Evolutionary conservation across 305 asterid species (phyloP).

Genomic region (Salvia sclarea): DNA sequence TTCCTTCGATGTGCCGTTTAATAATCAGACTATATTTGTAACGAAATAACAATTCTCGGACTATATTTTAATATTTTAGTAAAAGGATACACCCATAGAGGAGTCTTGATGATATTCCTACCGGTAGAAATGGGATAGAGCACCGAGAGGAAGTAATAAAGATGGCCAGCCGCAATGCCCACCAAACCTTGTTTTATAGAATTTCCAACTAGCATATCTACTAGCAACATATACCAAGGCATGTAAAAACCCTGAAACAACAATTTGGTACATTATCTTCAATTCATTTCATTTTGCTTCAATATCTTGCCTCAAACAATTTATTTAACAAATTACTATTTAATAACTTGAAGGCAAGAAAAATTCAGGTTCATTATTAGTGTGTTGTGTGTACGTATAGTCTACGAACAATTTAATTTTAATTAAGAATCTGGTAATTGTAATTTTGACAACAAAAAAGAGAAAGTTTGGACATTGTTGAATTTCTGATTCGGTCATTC

Average conservation of each 20-base stretch:
- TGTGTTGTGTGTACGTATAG: too few species aligned
- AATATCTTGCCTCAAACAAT: background rate
- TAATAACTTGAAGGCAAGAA: too few species aligned
- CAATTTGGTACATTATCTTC: background rate
- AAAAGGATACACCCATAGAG: conserved; percentile 58
- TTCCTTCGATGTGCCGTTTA: too few species aligned
- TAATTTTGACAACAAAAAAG: too few species aligned
- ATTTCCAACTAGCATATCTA: conserved; percentile 52
- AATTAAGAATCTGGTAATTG: too few species aligned
- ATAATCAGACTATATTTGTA: too few species aligned
- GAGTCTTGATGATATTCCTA: conserved; percentile 48
- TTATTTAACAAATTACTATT: background rate
- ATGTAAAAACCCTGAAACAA: conserved; percentile 51
- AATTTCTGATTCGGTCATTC: too few species aligned
- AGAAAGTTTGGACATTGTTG: too few species aligned
- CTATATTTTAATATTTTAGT: too few species aligned
- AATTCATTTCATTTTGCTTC: background rate
- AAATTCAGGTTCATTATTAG: too few species aligned
- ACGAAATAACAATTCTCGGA: too few species aligned
- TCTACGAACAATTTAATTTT: too few species aligned
- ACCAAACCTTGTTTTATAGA: conserved; percentile 38
- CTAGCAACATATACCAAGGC: conserved; percentile 46
- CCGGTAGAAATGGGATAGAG: conserved; percentile 51
- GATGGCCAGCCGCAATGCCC: conserved; percentile 59
- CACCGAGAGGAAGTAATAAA: conserved; percentile 58